Evolutionary conservation across 2,329 filamentous ascomycete species (phyloP), one percentile per base, ranked within the genome.

Genomic region (Fusarium poae): DNA sequence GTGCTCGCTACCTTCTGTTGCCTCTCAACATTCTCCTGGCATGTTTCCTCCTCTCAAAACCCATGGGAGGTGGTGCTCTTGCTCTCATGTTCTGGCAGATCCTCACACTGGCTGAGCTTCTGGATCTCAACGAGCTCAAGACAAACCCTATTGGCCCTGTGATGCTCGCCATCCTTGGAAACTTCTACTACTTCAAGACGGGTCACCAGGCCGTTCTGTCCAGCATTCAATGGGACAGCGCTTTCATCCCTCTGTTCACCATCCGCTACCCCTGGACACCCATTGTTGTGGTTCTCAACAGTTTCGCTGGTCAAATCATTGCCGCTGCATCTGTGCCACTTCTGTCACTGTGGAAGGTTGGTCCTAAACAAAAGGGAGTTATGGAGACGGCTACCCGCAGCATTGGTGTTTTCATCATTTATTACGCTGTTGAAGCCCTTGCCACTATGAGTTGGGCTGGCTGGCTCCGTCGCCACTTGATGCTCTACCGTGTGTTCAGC

Each of bases 151-250:
- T 98, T 72, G 95, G 94, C 0, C 94, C 96, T 21, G 83, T 96
- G 39, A 85, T 97, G 67, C 87, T 98, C 27, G 95, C 90, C 13
- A 82, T 98, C n/a, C 88, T 99, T 1, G 96, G 94, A 62, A 93
- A 92, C 74, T 97, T 95, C 80, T 91, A 97, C 82, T 99, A 90
- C 83, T 99, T 99, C 88, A 97, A 97, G 77, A 99, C 96, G 0
- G 96, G 96, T 65, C 96, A 99, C 79, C 95, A 98, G 80, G 95
- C 95, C 15, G 91, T 90, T 0, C 86, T 97, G 25, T 87, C 90
- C 71, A 92, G 89, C 70, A 95, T 99, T 75, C 96, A 99, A 77
- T 99, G 96, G 96, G 96, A 99, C 81, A 88, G 89, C 21, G 95
- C 94, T 5, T 99, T 99, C 80, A 92, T 99, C 70, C 92, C 95